Percentiles rank a stretch among this genome's conserved stretches.
Conservation (phyloP, 2,329 filamentous ascomycete species). For the Ophiostoma sp. region DNA sequence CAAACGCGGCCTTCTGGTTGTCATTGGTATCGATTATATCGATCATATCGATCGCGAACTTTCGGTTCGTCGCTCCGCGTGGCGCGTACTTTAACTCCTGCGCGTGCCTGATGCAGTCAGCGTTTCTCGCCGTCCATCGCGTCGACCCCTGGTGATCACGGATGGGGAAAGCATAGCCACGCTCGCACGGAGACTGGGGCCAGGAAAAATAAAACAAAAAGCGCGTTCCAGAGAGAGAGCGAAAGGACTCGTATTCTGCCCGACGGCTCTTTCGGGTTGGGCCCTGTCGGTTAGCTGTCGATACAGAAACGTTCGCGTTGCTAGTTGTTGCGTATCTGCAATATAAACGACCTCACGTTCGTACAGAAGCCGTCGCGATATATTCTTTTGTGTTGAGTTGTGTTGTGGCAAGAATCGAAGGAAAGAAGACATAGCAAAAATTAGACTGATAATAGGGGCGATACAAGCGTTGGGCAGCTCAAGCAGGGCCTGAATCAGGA, state of each 20-base stretch:
- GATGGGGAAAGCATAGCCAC: background rate
- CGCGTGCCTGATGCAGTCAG: background rate
- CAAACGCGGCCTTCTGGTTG: background rate
- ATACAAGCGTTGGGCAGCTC: background rate
- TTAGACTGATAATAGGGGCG: background rate
- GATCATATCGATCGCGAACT: background rate
- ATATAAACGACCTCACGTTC: background rate
- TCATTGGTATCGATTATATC: background rate
- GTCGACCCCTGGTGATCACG: background rate
- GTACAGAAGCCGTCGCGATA: background rate
- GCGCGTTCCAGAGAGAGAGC: slow-evolving; percentile 7
- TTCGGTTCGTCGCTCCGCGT: background rate
- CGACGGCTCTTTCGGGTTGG: background rate
- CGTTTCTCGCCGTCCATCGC: background rate
- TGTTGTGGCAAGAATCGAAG: background rate
- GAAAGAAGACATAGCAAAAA: background rate
- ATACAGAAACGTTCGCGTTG: background rate
- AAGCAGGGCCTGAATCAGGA: background rate
- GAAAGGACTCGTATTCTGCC: background rate
- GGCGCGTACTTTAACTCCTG: background rate
- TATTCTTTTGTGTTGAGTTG: background rate
- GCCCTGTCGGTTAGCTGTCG: background rate
- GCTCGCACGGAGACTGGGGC: background rate
- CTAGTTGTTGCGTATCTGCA: background rate
- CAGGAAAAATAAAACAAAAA: background rate